Percentiles rank a stretch among this genome's conserved stretches.
phyloP scores from a whole-genome alignment of 1,284 basidiomycete species.

The Leccinum laetum region DNA sequence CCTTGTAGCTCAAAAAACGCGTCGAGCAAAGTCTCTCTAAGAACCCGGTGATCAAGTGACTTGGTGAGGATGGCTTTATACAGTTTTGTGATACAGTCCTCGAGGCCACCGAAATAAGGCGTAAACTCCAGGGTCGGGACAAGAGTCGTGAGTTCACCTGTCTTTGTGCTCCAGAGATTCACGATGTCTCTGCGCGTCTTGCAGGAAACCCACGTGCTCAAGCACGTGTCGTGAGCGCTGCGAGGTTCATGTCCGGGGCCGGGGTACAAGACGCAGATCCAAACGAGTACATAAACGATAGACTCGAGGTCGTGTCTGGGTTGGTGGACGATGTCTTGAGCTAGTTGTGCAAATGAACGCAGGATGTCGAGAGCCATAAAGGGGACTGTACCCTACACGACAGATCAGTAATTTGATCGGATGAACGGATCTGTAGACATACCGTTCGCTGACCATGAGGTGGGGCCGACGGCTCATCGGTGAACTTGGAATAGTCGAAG shows the following conservation, averaged over 20 bases:
- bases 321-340: background rate
- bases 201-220: background rate
- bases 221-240: background rate
- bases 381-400: background rate
- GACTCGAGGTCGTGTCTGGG: background rate
- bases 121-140: background rate
- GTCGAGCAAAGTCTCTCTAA: background rate
- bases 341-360: background rate
- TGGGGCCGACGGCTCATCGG: background rate
- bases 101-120: background rate
- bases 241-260: background rate
- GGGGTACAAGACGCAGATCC: background rate
- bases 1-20: background rate
- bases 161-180: background rate
- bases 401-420: background rate
- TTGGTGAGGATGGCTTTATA: background rate
- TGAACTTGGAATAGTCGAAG: background rate
- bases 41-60: background rate
- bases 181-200: background rate
- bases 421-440: background rate
- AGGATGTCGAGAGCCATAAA: background rate
- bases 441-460: background rate
- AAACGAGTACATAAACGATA: background rate
- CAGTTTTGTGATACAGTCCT: background rate
- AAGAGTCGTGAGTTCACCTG: background rate